Evolutionary conservation across 352 stramenopile species (phyloP).

Genomic region (Bremia lactucae): DNA sequence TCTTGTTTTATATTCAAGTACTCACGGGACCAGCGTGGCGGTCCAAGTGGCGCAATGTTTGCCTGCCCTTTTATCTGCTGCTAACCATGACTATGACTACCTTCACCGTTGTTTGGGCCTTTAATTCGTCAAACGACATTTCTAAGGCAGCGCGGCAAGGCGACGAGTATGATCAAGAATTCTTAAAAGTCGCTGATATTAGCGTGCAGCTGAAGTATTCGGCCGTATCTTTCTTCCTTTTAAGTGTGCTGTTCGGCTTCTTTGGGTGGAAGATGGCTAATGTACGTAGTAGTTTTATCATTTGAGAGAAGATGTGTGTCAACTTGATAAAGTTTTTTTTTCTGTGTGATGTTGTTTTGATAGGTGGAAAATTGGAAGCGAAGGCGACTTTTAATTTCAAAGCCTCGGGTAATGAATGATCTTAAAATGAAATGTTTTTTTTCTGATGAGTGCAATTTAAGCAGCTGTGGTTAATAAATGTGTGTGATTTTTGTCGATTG

Average conservation of each 20-base stretch:
- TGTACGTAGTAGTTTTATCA: slow-evolving; percentile 17
- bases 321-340: neutral
- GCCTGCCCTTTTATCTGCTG: slow-evolving; percentile 71
- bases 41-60: slow-evolving; percentile 65
- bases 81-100: slow-evolving; percentile 75
- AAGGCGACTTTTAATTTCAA: slow-evolving; percentile 58
- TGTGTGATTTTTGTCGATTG: slow-evolving; percentile 2
- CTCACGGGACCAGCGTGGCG: slow-evolving; percentile 69
- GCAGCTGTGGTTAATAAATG: slow-evolving; percentile 1
- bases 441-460: too few species aligned
- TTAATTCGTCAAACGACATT: slow-evolving; percentile 80
- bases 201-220: slow-evolving; percentile 79
- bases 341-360: neutral
- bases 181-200: slow-evolving; percentile 67
- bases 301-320: neutral
- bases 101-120: slow-evolving; percentile 79
- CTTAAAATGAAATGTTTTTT: too few species aligned
- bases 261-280: slow-evolving; percentile 84
- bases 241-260: slow-evolving; percentile 72
- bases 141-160: slow-evolving; percentile 47
- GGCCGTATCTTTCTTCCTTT: slow-evolving; percentile 64
- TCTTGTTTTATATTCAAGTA: slow-evolving; percentile 85
- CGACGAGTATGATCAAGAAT: slow-evolving; percentile 79
- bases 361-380: slow-evolving; percentile 73
- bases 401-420: slow-evolving; percentile 36